Evolutionary conservation across 768 basidiomycete genomes (phyloP).

Genomic region (Lentinus brumalis): DNA sequence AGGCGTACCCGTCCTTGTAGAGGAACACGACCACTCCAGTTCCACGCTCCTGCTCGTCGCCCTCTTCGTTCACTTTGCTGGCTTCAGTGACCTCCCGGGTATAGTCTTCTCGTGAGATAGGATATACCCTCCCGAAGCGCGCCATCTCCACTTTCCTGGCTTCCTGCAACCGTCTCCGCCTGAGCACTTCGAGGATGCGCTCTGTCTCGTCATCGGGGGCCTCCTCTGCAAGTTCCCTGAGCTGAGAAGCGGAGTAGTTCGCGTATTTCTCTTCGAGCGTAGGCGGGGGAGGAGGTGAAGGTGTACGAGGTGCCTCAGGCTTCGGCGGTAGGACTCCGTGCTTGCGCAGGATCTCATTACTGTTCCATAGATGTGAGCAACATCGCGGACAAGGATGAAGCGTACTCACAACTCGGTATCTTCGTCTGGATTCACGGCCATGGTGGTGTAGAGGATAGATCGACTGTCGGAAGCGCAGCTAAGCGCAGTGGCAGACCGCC

Average conservation of each 20-base stretch:
- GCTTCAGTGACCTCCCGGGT: constrained; percentile 94
- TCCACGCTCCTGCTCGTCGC: constrained; percentile 66
- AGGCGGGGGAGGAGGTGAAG: constrained; percentile 82
- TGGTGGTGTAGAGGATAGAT: constrained; percentile 24
- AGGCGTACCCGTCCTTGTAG: constrained; percentile 89
- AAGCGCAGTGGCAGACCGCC: too few species aligned
- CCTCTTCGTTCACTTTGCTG: constrained; percentile 68
- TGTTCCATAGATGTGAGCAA: constrained; percentile 35
- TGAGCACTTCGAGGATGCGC: constrained; percentile 67
- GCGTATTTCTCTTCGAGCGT: constrained; percentile 68
- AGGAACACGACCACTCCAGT: constrained; percentile 94
- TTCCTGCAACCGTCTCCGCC: constrained; percentile 64
- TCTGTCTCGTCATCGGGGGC: constrained; percentile 75
- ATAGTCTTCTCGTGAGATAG: constrained; percentile 92
- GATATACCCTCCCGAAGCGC: constrained; percentile 82
- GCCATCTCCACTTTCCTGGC: constrained; percentile 59
- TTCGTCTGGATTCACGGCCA: constrained; percentile 82
- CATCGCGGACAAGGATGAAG: neutral
- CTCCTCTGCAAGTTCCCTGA: constrained; percentile 73
- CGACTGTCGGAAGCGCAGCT: too few species aligned
- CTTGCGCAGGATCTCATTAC: constrained; percentile 92
- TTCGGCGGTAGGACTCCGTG: constrained; percentile 87
- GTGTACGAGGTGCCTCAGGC: constrained; percentile 65
- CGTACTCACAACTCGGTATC: constrained; percentile 91
- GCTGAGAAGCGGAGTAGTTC: constrained; percentile 61